Conservation (phyloP, 805 yeast genomes). For the Candida methanosorbosa region DNA sequence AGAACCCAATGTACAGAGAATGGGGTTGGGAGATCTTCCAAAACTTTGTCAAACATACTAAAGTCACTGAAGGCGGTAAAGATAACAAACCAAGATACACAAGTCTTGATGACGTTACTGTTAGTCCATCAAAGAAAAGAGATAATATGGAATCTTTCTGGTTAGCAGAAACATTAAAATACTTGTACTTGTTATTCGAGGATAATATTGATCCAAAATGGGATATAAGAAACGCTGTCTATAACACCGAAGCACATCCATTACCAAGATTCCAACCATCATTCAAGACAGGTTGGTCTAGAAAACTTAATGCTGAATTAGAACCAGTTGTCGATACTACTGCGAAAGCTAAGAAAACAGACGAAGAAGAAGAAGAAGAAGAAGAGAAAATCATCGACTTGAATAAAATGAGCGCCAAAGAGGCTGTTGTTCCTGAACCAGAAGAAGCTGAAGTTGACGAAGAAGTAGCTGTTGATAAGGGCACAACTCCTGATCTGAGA, state of each 20-base stretch:
- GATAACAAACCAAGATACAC: conserved; percentile 41
- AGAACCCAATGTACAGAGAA: conserved; percentile 70
- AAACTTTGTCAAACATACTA: conserved; percentile 54
- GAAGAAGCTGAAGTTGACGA: not conserved
- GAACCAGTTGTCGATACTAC: not conserved
- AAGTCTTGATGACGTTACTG: conserved; percentile 58
- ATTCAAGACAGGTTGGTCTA: conserved; percentile 57
- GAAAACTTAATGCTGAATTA: conserved; percentile 11
- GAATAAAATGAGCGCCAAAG: not conserved
- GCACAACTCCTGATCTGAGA: too few relatives aligned
- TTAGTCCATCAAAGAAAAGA: conserved; percentile 38
- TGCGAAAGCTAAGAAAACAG: not conserved
- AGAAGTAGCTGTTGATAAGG: too few relatives aligned
- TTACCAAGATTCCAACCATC: conserved; percentile 58
- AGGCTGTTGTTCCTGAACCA: not conserved
- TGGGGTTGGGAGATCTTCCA: conserved; percentile 88
- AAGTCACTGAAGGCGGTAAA: conserved; percentile 39
- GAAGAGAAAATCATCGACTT: not conserved
- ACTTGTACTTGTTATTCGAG: conserved; percentile 71
- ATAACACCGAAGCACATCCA: conserved; percentile 93
- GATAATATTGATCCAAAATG: conserved; percentile 47
- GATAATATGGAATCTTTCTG: conserved; percentile 90
- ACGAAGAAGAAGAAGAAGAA: not conserved
- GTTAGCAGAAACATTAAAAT: conserved; percentile 89
- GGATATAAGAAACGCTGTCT: conserved; percentile 63